Evolutionary conservation across 768 basidiomycete genomes (phyloP).

Genomic region (Termitomyces sp.): DNA sequence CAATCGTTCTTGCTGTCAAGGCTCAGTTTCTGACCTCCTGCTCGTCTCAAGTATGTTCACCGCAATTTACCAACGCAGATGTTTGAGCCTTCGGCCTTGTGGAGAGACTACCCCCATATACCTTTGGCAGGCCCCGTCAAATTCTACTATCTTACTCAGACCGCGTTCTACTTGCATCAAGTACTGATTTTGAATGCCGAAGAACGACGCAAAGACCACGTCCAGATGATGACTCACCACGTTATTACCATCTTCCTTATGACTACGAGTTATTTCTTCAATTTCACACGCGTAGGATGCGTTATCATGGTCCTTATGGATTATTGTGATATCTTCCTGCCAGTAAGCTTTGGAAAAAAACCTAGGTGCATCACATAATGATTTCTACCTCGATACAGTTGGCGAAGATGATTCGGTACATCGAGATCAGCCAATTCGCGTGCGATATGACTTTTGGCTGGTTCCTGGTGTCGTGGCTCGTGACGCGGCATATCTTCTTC

Average conservation of each 20-base stretch:
- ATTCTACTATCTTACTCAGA: constrained; percentile 83
- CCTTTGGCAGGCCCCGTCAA: constrained; percentile 79
- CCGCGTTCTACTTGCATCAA: constrained; percentile 89
- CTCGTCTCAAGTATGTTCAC: constrained; percentile 67
- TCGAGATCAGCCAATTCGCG: constrained; percentile 50
- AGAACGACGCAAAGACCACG: constrained; percentile 85
- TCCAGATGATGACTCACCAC: constrained; percentile 96
- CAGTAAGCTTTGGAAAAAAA: constrained; percentile 48
- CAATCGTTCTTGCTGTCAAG: constrained; percentile 8
- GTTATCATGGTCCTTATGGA: constrained; percentile 93
- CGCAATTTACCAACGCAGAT: constrained; percentile 59
- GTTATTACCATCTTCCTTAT: constrained; percentile 82
- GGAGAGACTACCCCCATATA: constrained; percentile 78
- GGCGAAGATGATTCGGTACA: constrained; percentile 92
- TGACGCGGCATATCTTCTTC: constrained; percentile 86
- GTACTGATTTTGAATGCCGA: constrained; percentile 91
- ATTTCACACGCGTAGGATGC: constrained; percentile 86
- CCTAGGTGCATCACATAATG: neutral
- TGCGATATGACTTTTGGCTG: constrained; percentile 73
- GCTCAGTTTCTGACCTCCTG: neutral
- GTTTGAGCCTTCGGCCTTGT: constrained; percentile 60
- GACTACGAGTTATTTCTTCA: constrained; percentile 67
- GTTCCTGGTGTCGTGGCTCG: constrained; percentile 87
- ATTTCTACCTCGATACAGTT: constrained; percentile 37
- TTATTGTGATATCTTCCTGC: constrained; percentile 86